Evolutionary conservation across 2,329 filamentous ascomycete genomes (phyloP), one percentile per base, ranked within the genome.

Genomic region (Pseudocercospora fuligena): DNA sequence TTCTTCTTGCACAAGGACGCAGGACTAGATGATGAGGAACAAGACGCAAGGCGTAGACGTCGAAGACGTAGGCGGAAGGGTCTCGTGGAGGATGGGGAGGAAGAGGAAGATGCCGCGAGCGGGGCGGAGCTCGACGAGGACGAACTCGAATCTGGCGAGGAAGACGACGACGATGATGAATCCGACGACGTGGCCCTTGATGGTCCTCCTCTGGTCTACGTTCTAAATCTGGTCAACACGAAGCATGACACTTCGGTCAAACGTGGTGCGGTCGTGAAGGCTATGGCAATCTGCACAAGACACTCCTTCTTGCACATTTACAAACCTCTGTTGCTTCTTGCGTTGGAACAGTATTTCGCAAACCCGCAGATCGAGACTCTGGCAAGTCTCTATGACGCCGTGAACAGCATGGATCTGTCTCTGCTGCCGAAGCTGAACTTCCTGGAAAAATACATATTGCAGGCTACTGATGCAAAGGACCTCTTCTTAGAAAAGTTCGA

Each of bases 271-370:
- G 87, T 97, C 59, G 94, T 98, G 66, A 98, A 98, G 78, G 93
- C 95, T 49, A 99, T 99, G 95, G 95, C 95, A 31, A 97, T 99
- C 73, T 99, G 95, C 83, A 99, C 95, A 7, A 86, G 95, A 51
- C 95, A 99, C 83, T 94, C 95, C 2, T 99, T 99, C 80, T 82
- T 99, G 72, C 95, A 99, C 80, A 99, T 99, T 70, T 99, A 99
- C 83, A 99, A 99, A 87, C 95, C 95, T 29, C 85, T 99, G 46
- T 85, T 99, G 60, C 84, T 99, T 43, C 82, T 99, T 51, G 95
- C 95, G 0, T 84, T 99, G 61, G 94, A 99, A 75, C 94, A 98
- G 77, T 99, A 99, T 79, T 99, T 98, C 81, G 95, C 97, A 76
- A 89, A 90, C 0, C 95, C 95, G 0, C 90, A 92, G 36, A 89